Evolutionary conservation across 225 moss, liverwort and hornwort species (phyloP).

Genomic region (Thuidium tamariscinum): DNA sequence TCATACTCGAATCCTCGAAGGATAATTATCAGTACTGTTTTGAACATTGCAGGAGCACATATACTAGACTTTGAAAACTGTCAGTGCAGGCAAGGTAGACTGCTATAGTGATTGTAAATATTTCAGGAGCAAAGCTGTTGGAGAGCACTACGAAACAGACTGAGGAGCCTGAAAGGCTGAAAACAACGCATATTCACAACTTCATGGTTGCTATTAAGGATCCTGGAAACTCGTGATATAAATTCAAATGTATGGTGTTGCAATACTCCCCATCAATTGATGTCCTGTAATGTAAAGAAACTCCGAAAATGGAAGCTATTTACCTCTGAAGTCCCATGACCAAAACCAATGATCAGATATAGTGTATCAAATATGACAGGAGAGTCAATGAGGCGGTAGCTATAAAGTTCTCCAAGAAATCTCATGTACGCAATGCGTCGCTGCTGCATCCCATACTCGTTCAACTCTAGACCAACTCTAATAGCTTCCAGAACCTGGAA

Average conservation of each 20-base stretch:
- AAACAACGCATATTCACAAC: not conserved
- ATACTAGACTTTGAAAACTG: not conserved
- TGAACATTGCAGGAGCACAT: not conserved
- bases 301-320: not conserved
- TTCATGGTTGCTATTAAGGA: not conserved
- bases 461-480: slow-evolving; percentile 81
- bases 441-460: slow-evolving; percentile 98
- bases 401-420: slow-evolving; percentile 95
- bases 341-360: slow-evolving; percentile 77
- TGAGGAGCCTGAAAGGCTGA: not conserved
- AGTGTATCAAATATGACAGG: slow-evolving; percentile 98
- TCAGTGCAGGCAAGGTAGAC: not conserved
- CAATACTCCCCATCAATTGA: not conserved
- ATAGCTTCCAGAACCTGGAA: slow-evolving; percentile 86
- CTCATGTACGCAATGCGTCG: slow-evolving; percentile 97
- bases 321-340: slow-evolving; percentile 84
- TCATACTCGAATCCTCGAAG: not conserved
- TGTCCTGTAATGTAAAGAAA: not conserved
- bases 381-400: slow-evolving; percentile 94
- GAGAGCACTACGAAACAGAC: not conserved
- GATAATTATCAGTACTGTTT: not conserved
- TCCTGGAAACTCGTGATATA: not conserved
- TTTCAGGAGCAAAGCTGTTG: not conserved
- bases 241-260: not conserved
- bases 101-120: not conserved